Percentiles rank a stretch among this genome's conserved stretches.
These are phyloP conservation scores for Coemansia javaensis DNA, from an alignment of 192 early-diverging fungal species.

Conservation along the genomic window DNA sequence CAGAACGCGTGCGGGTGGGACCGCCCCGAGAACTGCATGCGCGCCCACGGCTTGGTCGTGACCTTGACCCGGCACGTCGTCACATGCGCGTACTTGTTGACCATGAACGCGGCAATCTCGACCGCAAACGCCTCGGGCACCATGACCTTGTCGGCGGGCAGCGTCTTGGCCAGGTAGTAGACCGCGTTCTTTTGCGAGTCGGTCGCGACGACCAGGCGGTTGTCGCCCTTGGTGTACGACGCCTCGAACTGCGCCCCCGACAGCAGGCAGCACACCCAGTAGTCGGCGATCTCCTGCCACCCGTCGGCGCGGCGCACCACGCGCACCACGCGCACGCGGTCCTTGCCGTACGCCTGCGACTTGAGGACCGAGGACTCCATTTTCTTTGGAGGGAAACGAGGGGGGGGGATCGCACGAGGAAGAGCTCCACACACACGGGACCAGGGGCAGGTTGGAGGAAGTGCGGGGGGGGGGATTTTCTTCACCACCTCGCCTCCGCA, in stretches of 20 bases:
- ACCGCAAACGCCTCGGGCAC: conserved; percentile 67
- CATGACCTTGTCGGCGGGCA: conserved; percentile 57
- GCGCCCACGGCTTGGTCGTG: conserved; percentile 71
- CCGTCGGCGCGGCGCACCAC: conserved; percentile 57
- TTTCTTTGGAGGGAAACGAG: no score
- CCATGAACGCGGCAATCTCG: conserved; percentile 64
- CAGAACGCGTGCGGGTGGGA: conserved; percentile 67
- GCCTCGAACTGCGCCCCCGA: conserved; percentile 57
- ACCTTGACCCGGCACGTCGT: conserved; percentile 59
- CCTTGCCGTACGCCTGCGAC: conserved; percentile 68
- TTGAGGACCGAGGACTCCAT: conserved; percentile 54
- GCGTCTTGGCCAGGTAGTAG: conserved; percentile 67
- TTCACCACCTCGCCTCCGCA: no score
- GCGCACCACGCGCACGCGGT: conserved; percentile 66
- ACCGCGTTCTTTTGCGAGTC: conserved; percentile 77
- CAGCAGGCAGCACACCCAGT: conserved; percentile 59
- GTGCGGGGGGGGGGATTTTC: no score
- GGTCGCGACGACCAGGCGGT: conserved; percentile 69
- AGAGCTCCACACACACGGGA: no score
- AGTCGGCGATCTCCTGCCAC: conserved; percentile 65
- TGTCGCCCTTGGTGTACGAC: conserved; percentile 73
- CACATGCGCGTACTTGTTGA: conserved; percentile 69
- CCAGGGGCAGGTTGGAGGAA: no score
- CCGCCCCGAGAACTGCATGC: conserved; percentile 58
- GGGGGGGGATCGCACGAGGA: no score